These are phyloP conservation scores for Cystoderma amianthinum DNA, from an alignment of 768 basidiomycete genomes.

Conservation along the genomic window DNA sequence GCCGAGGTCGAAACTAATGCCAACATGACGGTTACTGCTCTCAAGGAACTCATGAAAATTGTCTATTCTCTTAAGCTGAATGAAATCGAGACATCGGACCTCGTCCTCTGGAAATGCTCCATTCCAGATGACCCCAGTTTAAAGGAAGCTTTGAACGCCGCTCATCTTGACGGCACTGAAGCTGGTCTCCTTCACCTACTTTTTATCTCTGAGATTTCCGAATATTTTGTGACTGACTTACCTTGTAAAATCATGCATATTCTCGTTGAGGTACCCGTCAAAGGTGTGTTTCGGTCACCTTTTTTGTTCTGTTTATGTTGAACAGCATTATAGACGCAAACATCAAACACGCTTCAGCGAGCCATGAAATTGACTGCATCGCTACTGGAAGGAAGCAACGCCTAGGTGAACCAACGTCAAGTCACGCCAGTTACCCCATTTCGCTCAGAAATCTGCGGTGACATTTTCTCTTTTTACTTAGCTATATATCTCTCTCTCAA, in stretches of 20 bases:
- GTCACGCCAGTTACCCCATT: too few relatives aligned
- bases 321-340: too few relatives aligned
- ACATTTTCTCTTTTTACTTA: too few relatives aligned
- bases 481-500: too few relatives aligned
- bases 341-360: too few relatives aligned
- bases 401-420: too few relatives aligned
- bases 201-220: neutral
- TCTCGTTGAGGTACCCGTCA: neutral
- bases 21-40: neutral
- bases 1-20: neutral
- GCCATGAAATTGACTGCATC: too few relatives aligned
- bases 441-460: too few relatives aligned
- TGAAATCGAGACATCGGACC: neutral
- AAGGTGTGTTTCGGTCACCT: neutral
- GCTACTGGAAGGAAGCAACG: too few relatives aligned
- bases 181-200: neutral
- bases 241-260: neutral
- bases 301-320: neutral
- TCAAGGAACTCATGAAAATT: neutral
- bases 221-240: neutral
- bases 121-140: conserved; percentile 2
- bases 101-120: conserved; percentile 5
- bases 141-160: conserved; percentile 2
- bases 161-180: conserved; percentile 1
- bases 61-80: neutral